Conservation (phyloP, 2,329 filamentous ascomycete genomes). For the Penicillium sp. region DNA sequence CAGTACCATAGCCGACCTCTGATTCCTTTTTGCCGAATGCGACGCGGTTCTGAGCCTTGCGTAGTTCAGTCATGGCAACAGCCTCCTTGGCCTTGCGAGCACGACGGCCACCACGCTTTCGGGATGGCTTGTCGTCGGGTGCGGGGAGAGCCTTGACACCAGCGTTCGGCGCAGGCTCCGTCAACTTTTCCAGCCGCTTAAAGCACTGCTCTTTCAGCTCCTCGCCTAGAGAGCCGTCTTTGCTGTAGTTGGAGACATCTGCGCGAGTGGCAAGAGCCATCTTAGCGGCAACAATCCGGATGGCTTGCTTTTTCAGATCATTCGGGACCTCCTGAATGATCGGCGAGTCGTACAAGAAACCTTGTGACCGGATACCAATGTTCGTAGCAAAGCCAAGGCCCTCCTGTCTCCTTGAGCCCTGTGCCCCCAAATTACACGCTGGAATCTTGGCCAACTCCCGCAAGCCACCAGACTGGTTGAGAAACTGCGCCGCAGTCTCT, state of each 20-base stretch:
- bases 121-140: conserved; percentile 89
- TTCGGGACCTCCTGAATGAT: conserved; percentile 80
- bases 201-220: conserved; percentile 78
- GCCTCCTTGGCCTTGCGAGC: conserved; percentile 95
- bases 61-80: conserved; percentile 91
- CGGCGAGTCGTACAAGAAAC: conserved; percentile 87
- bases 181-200: conserved; percentile 85
- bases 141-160: conserved; percentile 81
- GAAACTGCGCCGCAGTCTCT: conserved; percentile 89
- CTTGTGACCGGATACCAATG: conserved; percentile 83
- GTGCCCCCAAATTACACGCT: conserved; percentile 84
- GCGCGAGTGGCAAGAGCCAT: conserved; percentile 89
- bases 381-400: conserved; percentile 87
- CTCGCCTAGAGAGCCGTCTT: conserved; percentile 78
- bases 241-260: conserved; percentile 77
- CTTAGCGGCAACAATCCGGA: conserved; percentile 92
- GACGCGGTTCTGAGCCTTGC: conserved; percentile 94
- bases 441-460: conserved; percentile 87
- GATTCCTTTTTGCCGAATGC: conserved; percentile 93
- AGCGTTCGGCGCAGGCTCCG: conserved; percentile 85
- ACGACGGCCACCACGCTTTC: conserved; percentile 85
- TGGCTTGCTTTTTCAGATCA: conserved; percentile 87
- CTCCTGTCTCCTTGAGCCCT: conserved; percentile 84
- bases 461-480: conserved; percentile 88
- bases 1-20: conserved; percentile 85